These are phyloP conservation scores for Amylostereum areolatum DNA, from an alignment of 1,284 basidiomycete genomes.

Conservation along the genomic window DNA sequence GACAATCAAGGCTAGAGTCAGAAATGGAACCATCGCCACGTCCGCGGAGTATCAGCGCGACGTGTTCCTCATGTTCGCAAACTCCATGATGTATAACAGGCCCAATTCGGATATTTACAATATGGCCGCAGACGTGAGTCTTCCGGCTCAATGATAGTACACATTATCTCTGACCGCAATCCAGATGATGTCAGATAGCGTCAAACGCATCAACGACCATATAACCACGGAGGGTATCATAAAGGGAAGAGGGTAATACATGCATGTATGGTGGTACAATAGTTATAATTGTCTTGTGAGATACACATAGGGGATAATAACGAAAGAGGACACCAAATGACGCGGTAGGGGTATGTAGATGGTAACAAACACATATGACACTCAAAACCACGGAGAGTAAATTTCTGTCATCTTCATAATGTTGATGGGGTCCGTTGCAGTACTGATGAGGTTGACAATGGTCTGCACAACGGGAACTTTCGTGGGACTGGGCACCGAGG, in stretches of 20 bases:
- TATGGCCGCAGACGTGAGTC: slow-evolving; percentile 83
- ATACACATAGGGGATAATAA: slow-evolving; percentile 2
- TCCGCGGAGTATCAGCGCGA: slow-evolving; percentile 87
- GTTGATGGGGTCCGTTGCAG: slow-evolving; percentile 69
- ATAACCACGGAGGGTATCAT: slow-evolving; percentile 68
- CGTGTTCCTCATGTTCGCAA: slow-evolving; percentile 89
- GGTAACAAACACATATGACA: neutral
- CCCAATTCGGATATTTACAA: slow-evolving; percentile 76
- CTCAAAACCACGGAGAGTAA: slow-evolving; percentile 81
- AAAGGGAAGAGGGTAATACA: slow-evolving; percentile 10
- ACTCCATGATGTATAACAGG: slow-evolving; percentile 93
- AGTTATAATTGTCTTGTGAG: neutral
- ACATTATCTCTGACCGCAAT: too few relatives aligned
- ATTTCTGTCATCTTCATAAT: slow-evolving; percentile 78
- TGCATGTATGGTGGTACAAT: too few relatives aligned
- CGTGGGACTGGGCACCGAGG: slow-evolving; percentile 25
- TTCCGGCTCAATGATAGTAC: neutral
- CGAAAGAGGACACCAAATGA: slow-evolving; percentile 1
- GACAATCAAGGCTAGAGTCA: slow-evolving; percentile 78
- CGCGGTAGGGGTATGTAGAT: neutral
- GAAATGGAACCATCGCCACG: slow-evolving; percentile 74
- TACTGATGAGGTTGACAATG: slow-evolving; percentile 79
- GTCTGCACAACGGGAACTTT: slow-evolving; percentile 67
- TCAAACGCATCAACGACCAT: slow-evolving; percentile 70
- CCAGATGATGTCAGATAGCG: slow-evolving; percentile 84